Conservation (phyloP, 352 stramenopile species). For the Globisporangium ultimum region DNA sequence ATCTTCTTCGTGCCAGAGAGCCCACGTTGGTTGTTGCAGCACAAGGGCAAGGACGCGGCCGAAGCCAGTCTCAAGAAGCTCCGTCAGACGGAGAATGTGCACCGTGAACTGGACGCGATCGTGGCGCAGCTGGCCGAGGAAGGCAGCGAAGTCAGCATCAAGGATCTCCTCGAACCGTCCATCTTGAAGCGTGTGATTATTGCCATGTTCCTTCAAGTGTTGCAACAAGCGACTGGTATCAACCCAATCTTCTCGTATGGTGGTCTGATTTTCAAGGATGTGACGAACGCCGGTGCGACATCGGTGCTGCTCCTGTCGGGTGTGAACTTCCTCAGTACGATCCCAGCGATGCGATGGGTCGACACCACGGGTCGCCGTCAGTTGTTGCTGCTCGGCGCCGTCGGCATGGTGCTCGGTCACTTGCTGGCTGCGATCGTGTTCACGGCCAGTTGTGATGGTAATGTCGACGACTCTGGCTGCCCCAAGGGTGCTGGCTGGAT, state of each 20-base stretch:
- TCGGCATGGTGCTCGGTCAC: conserved; percentile 47
- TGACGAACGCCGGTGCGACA: conserved; percentile 24
- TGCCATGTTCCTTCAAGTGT: conserved; percentile 32
- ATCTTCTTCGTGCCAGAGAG: conserved; percentile 48
- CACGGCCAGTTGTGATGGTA: conserved; percentile 29
- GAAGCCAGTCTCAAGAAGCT: conserved; percentile 20
- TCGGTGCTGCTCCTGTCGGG: conserved; percentile 22
- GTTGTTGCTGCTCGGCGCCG: conserved; percentile 35
- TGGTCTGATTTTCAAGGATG: conserved; percentile 38
- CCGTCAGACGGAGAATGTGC: conserved; percentile 19
- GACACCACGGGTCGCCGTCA: conserved; percentile 35
- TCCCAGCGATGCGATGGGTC: conserved; percentile 47
- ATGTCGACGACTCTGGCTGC: conserved; percentile 28
- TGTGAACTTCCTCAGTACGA: conserved; percentile 41
- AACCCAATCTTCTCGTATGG: conserved; percentile 39
- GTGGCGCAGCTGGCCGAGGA: conserved; percentile 21
- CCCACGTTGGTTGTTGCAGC: conserved; percentile 39
- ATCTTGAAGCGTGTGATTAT: conserved; percentile 27
- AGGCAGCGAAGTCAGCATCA: conserved; percentile 9
- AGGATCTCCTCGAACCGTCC: conserved; percentile 23
- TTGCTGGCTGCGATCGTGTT: conserved; percentile 37
- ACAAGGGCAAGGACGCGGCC: conserved; percentile 35
- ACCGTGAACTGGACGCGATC: conserved; percentile 23
- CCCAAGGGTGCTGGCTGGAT: conserved; percentile 31
- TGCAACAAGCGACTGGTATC: conserved; percentile 42